Percentiles rank a stretch among this genome's conserved stretches.
Conservation (phyloP, 805 yeast genomes). For the Helenozyma rhizophorensis region DNA sequence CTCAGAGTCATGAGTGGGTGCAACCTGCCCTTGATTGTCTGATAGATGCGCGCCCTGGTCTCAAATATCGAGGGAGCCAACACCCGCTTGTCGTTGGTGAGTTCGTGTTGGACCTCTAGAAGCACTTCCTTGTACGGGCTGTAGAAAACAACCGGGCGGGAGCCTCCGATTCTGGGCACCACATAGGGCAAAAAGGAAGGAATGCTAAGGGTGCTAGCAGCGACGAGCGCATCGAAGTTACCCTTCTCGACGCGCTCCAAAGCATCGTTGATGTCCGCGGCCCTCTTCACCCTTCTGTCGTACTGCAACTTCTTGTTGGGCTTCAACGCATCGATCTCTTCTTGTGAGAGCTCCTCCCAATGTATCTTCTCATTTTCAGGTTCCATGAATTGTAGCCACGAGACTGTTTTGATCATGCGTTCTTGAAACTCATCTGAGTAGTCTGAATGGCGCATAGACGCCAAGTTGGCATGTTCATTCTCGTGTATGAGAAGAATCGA, state of each 20-base stretch:
- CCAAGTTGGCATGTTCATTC: slow-evolving; percentile 85
- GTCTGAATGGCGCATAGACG: slow-evolving; percentile 64
- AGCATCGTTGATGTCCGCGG: slow-evolving; percentile 44
- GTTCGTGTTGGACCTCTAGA: slow-evolving; percentile 66
- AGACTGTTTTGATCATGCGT: slow-evolving; percentile 62
- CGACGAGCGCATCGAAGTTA: slow-evolving; percentile 70
- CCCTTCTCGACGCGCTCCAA: slow-evolving; percentile 47
- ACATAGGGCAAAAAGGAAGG: slow-evolving; percentile 60
- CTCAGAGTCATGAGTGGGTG: slow-evolving; percentile 94
- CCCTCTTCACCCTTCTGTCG: slow-evolving; percentile 58
- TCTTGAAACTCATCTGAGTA: slow-evolving; percentile 49
- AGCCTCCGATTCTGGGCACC: slow-evolving; percentile 68
- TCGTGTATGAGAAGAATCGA: slow-evolving; percentile 75
- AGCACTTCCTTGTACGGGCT: slow-evolving; percentile 77
- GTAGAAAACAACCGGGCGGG: slow-evolving; percentile 82
- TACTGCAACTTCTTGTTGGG: slow-evolving; percentile 63
- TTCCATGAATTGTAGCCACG: slow-evolving; percentile 74
- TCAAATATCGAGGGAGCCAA: slow-evolving; percentile 82
- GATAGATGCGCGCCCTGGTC: slow-evolving; percentile 79
- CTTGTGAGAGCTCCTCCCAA: slow-evolving; percentile 44
- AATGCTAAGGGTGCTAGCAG: slow-evolving; percentile 69
- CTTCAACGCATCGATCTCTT: slow-evolving; percentile 52
- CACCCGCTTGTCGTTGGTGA: slow-evolving; percentile 62
- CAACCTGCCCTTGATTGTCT: slow-evolving; percentile 87
- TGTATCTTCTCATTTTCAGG: slow-evolving; percentile 60